These are phyloP conservation scores for Leccinum imitatum DNA, from an alignment of 768 basidiomycete genomes.

Conservation along the genomic window DNA sequence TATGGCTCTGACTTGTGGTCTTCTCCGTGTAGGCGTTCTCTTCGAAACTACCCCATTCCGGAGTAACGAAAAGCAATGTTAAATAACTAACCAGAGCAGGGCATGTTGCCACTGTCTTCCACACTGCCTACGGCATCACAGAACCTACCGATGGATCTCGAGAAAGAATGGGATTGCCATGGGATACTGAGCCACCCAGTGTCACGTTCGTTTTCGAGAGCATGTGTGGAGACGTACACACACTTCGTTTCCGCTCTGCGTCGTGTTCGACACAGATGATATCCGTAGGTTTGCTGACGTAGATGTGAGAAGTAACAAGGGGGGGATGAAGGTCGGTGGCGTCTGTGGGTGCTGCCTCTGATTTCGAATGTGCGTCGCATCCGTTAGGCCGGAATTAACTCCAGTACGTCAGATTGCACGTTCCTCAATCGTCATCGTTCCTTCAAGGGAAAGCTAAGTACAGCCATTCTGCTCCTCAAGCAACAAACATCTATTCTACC, in stretches of 20 bases:
- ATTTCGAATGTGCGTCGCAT: constrained; percentile 42
- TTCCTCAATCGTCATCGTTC: background rate
- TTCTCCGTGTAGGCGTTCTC: constrained; percentile 60
- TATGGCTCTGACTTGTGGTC: constrained; percentile 75
- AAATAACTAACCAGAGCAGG: constrained; percentile 85
- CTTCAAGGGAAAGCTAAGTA: background rate
- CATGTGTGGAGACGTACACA: background rate
- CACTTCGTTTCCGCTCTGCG: background rate
- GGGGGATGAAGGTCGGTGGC: constrained; percentile 21
- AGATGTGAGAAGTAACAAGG: background rate
- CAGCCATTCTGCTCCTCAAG: background rate
- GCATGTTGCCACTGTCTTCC: constrained; percentile 87
- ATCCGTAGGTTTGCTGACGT: background rate
- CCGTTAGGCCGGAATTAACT: background rate
- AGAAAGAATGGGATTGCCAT: constrained; percentile 86
- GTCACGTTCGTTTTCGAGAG: background rate
- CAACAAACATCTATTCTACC: background rate
- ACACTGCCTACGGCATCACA: constrained; percentile 70
- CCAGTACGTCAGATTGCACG: background rate
- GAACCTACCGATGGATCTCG: constrained; percentile 71
- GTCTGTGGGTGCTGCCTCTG: constrained; percentile 48
- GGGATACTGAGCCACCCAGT: constrained; percentile 52
- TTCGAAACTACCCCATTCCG: background rate
- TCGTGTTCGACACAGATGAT: background rate
- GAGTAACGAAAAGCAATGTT: background rate